Evolutionary conservation across 352 stramenopile genomes (phyloP).

Genomic region (Thraustochytrium striatum): DNA sequence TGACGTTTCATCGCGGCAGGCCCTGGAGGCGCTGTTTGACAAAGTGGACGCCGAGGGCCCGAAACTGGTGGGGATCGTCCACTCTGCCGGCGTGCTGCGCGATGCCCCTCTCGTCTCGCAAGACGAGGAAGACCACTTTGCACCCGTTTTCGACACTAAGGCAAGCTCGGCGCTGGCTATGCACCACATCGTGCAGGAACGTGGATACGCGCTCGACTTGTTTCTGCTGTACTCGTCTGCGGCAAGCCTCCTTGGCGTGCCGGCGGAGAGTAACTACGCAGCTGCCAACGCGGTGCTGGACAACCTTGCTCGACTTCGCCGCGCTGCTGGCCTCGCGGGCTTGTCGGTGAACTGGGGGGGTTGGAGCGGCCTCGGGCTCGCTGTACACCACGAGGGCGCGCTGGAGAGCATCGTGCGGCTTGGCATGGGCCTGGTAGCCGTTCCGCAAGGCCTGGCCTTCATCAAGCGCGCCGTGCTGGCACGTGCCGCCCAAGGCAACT

Average conservation of each 20-base stretch:
- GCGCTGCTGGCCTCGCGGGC: neutral
- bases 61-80: neutral
- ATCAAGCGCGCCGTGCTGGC: neutral
- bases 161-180: neutral
- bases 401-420: neutral
- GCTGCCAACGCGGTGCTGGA: slow-evolving; percentile 27
- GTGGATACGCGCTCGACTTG: neutral
- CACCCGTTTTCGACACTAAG: slow-evolving; percentile 17
- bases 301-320: neutral
- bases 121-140: neutral
- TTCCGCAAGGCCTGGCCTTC: neutral
- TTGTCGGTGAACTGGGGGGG: slow-evolving; percentile 26
- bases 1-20: neutral
- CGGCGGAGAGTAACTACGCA: slow-evolving; percentile 24
- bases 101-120: neutral
- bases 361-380: slow-evolving; percentile 11
- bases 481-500: neutral
- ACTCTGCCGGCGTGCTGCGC: neutral
- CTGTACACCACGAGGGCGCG: neutral
- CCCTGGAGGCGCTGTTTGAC: neutral
- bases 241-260: slow-evolving; percentile 19
- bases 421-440: slow-evolving; percentile 15
- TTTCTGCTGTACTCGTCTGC: slow-evolving; percentile 43
- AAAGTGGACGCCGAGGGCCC: neutral
- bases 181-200: neutral